Conservation (phyloP, 2,329 filamentous ascomycete genomes). For the Knoxdaviesia proteae region DNA sequence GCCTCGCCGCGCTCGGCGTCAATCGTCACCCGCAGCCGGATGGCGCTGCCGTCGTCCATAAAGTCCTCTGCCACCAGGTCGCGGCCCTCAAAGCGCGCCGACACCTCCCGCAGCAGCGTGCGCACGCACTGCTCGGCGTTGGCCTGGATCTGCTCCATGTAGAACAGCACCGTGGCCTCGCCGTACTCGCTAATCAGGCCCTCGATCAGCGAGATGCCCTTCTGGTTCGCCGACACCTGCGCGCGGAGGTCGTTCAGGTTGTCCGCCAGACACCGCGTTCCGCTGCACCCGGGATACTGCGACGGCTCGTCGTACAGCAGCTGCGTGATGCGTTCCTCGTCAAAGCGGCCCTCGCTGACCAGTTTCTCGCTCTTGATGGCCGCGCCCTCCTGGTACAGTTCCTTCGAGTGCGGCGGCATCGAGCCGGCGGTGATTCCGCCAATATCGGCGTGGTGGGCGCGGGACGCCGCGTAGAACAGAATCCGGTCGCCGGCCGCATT, state of each 20-base stretch:
- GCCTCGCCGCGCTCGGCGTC: conserved; percentile 56
- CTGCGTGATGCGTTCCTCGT: conserved; percentile 56
- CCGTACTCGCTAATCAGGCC: conserved; percentile 59
- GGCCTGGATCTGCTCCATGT: conserved; percentile 64
- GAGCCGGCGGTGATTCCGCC: conserved; percentile 62
- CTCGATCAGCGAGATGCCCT: conserved; percentile 64
- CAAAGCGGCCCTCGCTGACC: conserved; percentile 55
- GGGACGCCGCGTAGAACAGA: conserved; percentile 62
- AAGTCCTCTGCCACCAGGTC: conserved; percentile 53
- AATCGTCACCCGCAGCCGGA: conserved; percentile 53
- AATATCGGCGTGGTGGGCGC: conserved; percentile 71
- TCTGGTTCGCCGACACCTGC: conserved; percentile 67
- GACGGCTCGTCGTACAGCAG: conserved; percentile 55
- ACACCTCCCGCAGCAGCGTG: conserved; percentile 49
- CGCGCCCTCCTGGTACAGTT: conserved; percentile 41
- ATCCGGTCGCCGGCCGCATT: conserved; percentile 42
- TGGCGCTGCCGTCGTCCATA: conserved; percentile 72
- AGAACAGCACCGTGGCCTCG: conserved; percentile 59
- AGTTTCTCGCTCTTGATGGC: conserved; percentile 46
- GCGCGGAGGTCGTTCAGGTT: conserved; percentile 71
- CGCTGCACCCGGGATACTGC: conserved; percentile 53
- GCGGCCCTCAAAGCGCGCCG: conserved; percentile 47
- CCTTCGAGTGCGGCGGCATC: conserved; percentile 56
- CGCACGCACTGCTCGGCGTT: conserved; percentile 61
- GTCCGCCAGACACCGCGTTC: conserved; percentile 57